A percentile compares a stretch with the other conserved stretches of the same genome.
These are phyloP conservation scores for Fusarium zealandicum DNA, from an alignment of 2,329 filamentous ascomycete genomes.

Conservation along the genomic window DNA sequence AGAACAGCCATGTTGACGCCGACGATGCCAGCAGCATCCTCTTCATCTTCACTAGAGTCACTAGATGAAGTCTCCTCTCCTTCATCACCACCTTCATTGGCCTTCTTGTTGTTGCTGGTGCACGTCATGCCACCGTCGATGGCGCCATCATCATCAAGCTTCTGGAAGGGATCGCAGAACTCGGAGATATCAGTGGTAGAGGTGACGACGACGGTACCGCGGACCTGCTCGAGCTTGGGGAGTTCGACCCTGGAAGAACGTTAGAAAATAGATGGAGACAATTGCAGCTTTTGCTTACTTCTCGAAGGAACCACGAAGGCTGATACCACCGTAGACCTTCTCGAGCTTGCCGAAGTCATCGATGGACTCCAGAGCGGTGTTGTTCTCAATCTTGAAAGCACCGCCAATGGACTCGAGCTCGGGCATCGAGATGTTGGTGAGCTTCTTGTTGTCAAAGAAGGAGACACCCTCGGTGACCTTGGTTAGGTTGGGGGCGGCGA, in stretches of 20 bases:
- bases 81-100: conserved; percentile 56
- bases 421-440: conserved; percentile 80
- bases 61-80: conserved; percentile 39
- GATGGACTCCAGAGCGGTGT: conserved; percentile 74
- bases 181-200: conserved; percentile 67
- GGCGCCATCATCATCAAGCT: conserved; percentile 49
- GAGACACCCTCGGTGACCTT: conserved; percentile 63
- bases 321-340: conserved; percentile 79
- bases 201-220: conserved; percentile 74
- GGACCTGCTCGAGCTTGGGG: conserved; percentile 70
- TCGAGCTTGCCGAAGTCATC: conserved; percentile 72
- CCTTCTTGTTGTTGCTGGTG: conserved; percentile 58
- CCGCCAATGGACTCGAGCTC: conserved; percentile 72
- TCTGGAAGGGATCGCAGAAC: conserved; percentile 62
- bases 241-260: conserved; percentile 68
- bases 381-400: conserved; percentile 88
- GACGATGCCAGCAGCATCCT: conserved; percentile 54
- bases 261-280: conserved; percentile 1
- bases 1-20: conserved; percentile 57
- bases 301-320: conserved; percentile 84
- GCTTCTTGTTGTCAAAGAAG: conserved; percentile 67
- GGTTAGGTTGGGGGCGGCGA: conserved; percentile 75
- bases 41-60: conserved; percentile 44
- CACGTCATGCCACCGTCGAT: conserved; percentile 56
- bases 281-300: conserved; percentile 64